Base-by-base conservation (phyloP, 768 basidiomycete genomes). In the Guyanaporus albipodus region DNA sequence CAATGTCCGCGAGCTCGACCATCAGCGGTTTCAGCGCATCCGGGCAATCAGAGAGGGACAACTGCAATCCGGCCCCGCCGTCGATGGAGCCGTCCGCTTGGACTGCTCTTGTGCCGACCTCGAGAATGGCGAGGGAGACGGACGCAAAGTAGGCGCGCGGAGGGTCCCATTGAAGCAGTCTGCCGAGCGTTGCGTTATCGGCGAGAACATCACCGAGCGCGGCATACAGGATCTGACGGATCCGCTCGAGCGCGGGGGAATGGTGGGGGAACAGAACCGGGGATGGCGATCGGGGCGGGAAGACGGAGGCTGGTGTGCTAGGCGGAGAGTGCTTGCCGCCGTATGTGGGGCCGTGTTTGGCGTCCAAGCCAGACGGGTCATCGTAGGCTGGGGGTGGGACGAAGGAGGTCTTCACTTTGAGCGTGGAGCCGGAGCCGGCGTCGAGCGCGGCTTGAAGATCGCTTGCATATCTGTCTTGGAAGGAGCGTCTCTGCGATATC, bases 151-250 rank as follows among this genome's bases (percentile, higher is more conserved):
- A 91, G 0, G 87, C 90, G 17, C 86, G 75, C 0, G 83, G 67
- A 0, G 81, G 80, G 57, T 91, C 87, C 12, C 59, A 56, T n/a
- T 68, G 68, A 46, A 91, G 76, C 9, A 85, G 73, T 0, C 57
- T 46, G 3, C 77, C 76, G 6, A 92, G 74, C 3, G 74, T 69
- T 0, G 77, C 73, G 11, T 72, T 75, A 4, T 70, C 69, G 39
- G 81, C 75, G 36, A 91, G 73, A 1, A 77, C 80, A 52, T 88
- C 87, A 0, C 75, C 88, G 4, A 92, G 73, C 2, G 87, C 78
- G 0, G 90, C 87, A 63, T 91, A 93, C 15, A 93, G 76, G 0
- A 90, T 91, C 65, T 93, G 89, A 22, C 91, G 85, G 49, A 93
- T 91, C 59, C 86, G 73, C 46, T 82, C 78, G 53, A 92, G 84